phyloP scores from a whole-genome alignment of 2,329 filamentous ascomycete species.

The Aspergillus sp. region DNA sequence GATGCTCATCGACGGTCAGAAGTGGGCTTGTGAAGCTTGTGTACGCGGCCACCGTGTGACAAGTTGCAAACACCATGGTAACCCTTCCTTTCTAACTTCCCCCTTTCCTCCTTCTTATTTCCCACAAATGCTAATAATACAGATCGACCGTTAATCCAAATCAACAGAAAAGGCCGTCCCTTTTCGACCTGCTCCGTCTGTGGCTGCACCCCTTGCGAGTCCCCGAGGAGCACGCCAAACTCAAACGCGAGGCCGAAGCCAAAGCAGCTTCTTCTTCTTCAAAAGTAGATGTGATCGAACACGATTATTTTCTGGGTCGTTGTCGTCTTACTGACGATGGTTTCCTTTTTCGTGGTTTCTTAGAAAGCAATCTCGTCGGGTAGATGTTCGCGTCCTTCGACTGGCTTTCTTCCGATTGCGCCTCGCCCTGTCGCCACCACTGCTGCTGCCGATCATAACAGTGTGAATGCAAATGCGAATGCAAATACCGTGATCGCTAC shows the following conservation, averaged over 20 bases:
- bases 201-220: slow-evolving; percentile 78
- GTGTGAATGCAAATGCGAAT: too few species aligned
- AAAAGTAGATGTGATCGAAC: slow-evolving; percentile 16
- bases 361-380: slow-evolving; percentile 9
- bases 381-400: slow-evolving; percentile 8
- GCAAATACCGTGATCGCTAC: too few species aligned
- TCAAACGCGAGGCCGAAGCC: slow-evolving; percentile 29
- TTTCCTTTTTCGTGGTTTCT: slow-evolving; percentile 1
- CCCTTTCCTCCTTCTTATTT: neutral
- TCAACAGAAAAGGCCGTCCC: slow-evolving; percentile 94
- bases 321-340: slow-evolving; percentile 1
- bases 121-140: slow-evolving; percentile 1
- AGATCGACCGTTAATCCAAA: slow-evolving; percentile 89
- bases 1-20: slow-evolving; percentile 89
- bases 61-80: slow-evolving; percentile 91
- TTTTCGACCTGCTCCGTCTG: slow-evolving; percentile 96
- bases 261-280: slow-evolving; percentile 18
- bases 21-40: slow-evolving; percentile 94
- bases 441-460: too few species aligned
- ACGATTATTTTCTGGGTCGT: slow-evolving; percentile 1
- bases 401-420: slow-evolving; percentile 13
- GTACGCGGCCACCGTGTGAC: slow-evolving; percentile 95
- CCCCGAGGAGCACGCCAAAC: slow-evolving; percentile 81
- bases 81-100: neutral
- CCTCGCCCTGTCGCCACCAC: slow-evolving; percentile 8